Evolutionary conservation across 2,329 filamentous ascomycete genomes (phyloP).

Genomic region (Xylaria sp.): DNA sequence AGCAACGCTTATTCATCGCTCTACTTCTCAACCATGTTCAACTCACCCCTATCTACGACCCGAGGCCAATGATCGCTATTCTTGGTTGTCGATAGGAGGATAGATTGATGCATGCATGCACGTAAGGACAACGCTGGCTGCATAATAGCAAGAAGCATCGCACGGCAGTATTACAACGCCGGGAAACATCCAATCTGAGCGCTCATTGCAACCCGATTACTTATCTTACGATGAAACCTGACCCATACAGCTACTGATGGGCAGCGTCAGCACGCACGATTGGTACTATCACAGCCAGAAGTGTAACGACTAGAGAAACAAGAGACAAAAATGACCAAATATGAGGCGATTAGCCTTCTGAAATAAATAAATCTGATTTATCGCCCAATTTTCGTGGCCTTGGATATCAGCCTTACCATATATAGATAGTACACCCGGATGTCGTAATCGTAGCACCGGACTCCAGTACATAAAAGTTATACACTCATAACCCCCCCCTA

Average conservation of each 20-base stretch:
- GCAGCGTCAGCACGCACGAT: not conserved
- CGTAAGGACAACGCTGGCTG: not conserved
- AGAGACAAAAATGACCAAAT: not conserved
- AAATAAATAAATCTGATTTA: slow-evolving; percentile 31
- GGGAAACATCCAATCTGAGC: not conserved
- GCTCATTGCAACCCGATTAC: not conserved
- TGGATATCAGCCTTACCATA: slow-evolving; percentile 24
- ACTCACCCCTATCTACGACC: not conserved
- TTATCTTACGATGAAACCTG: not conserved
- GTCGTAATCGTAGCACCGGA: slow-evolving; percentile 37
- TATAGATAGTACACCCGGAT: slow-evolving; percentile 37
- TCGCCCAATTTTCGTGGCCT: slow-evolving; percentile 31
- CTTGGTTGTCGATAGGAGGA: not conserved
- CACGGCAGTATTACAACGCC: not conserved
- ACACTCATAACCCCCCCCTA: slow-evolving; percentile 21
- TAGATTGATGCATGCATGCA: not conserved
- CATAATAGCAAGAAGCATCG: not conserved
- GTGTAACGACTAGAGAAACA: not conserved
- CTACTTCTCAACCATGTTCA: not conserved
- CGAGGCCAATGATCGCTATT: not conserved
- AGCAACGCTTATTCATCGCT: not conserved
- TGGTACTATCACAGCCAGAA: not conserved
- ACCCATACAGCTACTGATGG: not conserved
- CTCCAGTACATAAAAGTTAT: slow-evolving; percentile 38
- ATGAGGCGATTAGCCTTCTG: slow-evolving; percentile 9